Conservation (phyloP, 371 early-diverging fungal species). For the Mucor indicus region DNA sequence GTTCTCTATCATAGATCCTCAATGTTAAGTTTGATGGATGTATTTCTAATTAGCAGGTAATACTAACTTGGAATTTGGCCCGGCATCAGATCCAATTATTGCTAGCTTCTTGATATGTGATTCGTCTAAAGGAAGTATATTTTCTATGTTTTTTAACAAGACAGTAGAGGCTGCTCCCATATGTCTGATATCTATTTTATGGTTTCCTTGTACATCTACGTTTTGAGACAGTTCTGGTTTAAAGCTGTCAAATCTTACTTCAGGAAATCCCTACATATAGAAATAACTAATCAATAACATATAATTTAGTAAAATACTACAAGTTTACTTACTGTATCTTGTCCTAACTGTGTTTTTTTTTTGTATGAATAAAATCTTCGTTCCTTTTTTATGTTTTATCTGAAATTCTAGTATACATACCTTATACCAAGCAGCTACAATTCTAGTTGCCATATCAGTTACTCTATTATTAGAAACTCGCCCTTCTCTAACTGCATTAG, state of each 20-base stretch:
- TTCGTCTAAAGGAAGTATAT: slow-evolving; percentile 28
- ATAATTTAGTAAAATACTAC: too few species aligned
- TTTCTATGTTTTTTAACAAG: slow-evolving; percentile 38
- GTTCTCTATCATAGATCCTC: background rate
- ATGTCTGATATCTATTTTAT: slow-evolving; percentile 26
- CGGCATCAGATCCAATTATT: slow-evolving; percentile 54
- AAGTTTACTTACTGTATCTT: slow-evolving; percentile 12
- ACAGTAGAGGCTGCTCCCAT: slow-evolving; percentile 51
- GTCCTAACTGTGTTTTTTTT: slow-evolving; percentile 21
- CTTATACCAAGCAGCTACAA: slow-evolving; percentile 50
- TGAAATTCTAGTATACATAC: slow-evolving; percentile 27
- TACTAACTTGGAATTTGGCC: slow-evolving; percentile 21
- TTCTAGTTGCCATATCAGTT: slow-evolving; percentile 52
- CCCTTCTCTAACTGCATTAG: slow-evolving; percentile 21
- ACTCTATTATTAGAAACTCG: slow-evolving; percentile 28
- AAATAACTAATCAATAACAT: too few species aligned
- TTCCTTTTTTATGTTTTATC: too few species aligned
- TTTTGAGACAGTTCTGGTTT: slow-evolving; percentile 8
- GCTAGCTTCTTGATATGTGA: slow-evolving; percentile 20
- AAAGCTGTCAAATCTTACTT: slow-evolving; percentile 23
- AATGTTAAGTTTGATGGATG: background rate
- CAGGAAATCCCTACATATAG: too few species aligned
- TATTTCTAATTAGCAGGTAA: too few species aligned
- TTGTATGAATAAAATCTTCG: too few species aligned
- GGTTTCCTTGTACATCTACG: slow-evolving; percentile 39